Evolutionary conservation across 441 rosid genomes (phyloP).

Genomic region (Metrosideros polymorpha): DNA sequence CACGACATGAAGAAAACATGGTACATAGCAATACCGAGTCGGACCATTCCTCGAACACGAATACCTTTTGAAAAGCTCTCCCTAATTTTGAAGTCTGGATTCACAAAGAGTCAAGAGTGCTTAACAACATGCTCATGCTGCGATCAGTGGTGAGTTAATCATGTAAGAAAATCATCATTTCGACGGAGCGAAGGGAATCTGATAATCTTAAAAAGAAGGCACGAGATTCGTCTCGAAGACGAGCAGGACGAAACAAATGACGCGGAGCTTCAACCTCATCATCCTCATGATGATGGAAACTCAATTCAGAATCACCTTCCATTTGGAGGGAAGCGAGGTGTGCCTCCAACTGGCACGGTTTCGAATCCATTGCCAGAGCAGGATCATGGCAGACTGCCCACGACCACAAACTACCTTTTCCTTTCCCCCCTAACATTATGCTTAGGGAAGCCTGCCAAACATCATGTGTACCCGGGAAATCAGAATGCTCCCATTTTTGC

Average conservation of each 20-base stretch:
- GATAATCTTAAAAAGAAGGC: not conserved
- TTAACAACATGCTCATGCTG: not conserved
- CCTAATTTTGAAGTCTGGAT: not conserved
- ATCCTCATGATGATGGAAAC: not conserved
- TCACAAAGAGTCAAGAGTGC: not conserved
- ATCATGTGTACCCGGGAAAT: not conserved
- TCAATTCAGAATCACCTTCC: not conserved
- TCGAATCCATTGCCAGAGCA: conserved; percentile 12
- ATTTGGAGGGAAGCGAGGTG: not conserved
- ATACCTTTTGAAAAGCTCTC: not conserved
- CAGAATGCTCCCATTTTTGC: not conserved
- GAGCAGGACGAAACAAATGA: not conserved
- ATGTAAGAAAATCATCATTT: not conserved
- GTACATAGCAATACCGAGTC: not conserved
- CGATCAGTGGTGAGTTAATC: not conserved
- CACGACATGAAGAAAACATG: no score
- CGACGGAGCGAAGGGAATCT: not conserved
- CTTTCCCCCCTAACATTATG: conserved; percentile 20
- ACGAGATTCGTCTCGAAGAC: not conserved
- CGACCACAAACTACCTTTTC: conserved; percentile 14
- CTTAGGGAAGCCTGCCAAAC: conserved; percentile 34
- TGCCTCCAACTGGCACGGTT: not conserved
- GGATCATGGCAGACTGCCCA: conserved; percentile 6
- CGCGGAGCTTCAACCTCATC: not conserved
- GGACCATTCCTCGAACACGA: not conserved